Base-by-base conservation (phyloP, 1,284 basidiomycete species). In the Bondarzewia mesenterica region DNA sequence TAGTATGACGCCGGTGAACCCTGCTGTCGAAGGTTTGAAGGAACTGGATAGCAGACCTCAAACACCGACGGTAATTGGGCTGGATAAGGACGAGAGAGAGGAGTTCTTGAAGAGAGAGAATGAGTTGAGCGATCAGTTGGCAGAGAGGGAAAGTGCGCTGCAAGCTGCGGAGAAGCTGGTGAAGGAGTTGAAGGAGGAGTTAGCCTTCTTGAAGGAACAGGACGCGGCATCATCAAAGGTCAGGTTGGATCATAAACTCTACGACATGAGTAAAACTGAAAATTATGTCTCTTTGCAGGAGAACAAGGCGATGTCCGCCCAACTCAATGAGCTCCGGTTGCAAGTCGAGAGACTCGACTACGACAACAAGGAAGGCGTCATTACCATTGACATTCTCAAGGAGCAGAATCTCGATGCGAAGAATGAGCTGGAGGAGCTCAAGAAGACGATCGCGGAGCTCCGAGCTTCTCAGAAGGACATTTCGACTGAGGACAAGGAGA, bases 91-190 rank as follows among this genome's bases (percentile, higher is more conserved):
- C 62, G 95, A 99, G 69, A 74, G 93, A 54, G 95, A 99, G 55
- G 95, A 99, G 53, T 99, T 98, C 78, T 70, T 99, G 66, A 85
- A 83, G 63, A 73, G 95, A 51, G 96, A 99, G 76, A 99, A 99
- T 62, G 95, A 99, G 67, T 76, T 99, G 51, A 93, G 85, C 54
- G 95, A 99, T 67, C 78, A 87, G 60, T 73, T 99, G 42, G 90
- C 89, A 1, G 95, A 98, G 72, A 92, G 79, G 72, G 94, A 97
- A 72, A 83, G 84, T 35, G 77, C 81, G 5, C 70, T 97, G 44
- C 70, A 65, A 39, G 73, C 83, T 26, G 84, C 85, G 38, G 85
- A 90, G 59, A 91, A 91, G 63, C 71, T 87, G 20, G 73, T 91
- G 44, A 85, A 85, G 57, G 95, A 97, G 64, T 71, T 96, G 55